Conservation (phyloP, 2,329 filamentous ascomycete species). For the Amylocarpus encephaloides region DNA sequence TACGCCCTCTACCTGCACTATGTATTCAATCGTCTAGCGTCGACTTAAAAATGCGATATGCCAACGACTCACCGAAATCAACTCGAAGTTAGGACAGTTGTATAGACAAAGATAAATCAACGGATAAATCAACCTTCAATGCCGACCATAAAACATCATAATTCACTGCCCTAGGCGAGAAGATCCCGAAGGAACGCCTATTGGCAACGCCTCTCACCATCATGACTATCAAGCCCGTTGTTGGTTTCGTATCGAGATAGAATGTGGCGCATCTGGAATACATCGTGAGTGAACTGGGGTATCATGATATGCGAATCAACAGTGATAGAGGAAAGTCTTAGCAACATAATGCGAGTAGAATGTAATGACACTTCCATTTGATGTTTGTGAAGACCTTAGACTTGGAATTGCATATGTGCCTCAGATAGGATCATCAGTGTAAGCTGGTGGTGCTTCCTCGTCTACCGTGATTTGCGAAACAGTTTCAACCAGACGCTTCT, state of each 20-base stretch:
- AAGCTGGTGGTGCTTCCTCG: constrained; percentile 24
- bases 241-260: constrained; percentile 16
- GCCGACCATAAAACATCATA: constrained; percentile 16
- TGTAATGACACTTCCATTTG: too few relatives aligned
- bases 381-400: too few relatives aligned
- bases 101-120: constrained; percentile 7
- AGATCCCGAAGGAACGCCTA: constrained; percentile 9
- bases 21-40: neutral
- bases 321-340: too few relatives aligned
- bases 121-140: constrained; percentile 11
- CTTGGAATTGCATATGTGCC: too few relatives aligned
- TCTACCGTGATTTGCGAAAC: constrained; percentile 11
- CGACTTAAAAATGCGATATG: too few relatives aligned
- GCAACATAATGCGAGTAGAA: too few relatives aligned
- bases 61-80: neutral
- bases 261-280: neutral
- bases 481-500: constrained; percentile 24
- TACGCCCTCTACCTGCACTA: neutral
- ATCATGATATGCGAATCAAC: too few relatives aligned
- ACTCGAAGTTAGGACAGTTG: neutral
- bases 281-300: too few relatives aligned
- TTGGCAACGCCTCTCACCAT: constrained; percentile 16
- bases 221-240: constrained; percentile 19
- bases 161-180: constrained; percentile 9
- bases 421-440: constrained; percentile 24